phyloP scores from a whole-genome alignment of 2,329 filamentous ascomycete genomes.

The Elsinoe fawcettii region DNA sequence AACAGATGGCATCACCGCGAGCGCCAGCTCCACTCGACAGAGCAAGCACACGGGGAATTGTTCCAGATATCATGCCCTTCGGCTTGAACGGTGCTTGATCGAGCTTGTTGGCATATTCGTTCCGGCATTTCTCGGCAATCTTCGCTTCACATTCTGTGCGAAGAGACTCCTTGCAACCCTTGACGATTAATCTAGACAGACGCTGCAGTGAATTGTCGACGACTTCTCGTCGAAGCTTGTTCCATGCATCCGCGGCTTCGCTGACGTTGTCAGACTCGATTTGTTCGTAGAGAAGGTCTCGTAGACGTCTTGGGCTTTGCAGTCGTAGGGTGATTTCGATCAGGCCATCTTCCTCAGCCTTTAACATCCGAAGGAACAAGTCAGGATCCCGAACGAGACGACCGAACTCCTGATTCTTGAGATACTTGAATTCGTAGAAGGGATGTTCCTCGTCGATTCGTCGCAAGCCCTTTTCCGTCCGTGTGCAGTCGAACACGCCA shows the following conservation, averaged over 20 bases:
- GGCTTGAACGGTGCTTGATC: constrained; percentile 96
- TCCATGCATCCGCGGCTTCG: constrained; percentile 92
- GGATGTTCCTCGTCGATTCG: constrained; percentile 92
- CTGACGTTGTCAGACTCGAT: constrained; percentile 95
- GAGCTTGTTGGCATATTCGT: constrained; percentile 79
- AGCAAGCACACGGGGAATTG: constrained; percentile 75
- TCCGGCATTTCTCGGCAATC: constrained; percentile 77
- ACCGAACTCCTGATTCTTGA: constrained; percentile 77
- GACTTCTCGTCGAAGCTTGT: constrained; percentile 75
- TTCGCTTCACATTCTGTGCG: constrained; percentile 91
- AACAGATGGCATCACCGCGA: constrained; percentile 72
- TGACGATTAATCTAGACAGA: constrained; percentile 74
- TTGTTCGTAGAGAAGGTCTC: constrained; percentile 66
- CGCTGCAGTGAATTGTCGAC: constrained; percentile 74
- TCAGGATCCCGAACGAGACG: constrained; percentile 79
- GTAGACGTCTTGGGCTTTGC: constrained; percentile 68
- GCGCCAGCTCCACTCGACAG: constrained; percentile 79
- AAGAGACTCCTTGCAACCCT: constrained; percentile 89
- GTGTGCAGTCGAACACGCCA: constrained; percentile 75
- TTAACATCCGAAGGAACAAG: constrained; percentile 92
- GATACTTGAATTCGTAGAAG: constrained; percentile 96
- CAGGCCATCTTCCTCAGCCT: constrained; percentile 87
- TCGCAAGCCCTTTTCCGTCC: constrained; percentile 88
- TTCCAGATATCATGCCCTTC: constrained; percentile 83
- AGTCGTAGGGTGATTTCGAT: constrained; percentile 77